Base-by-base conservation (phyloP, 768 basidiomycete species). In the Pleurotus sapidus region DNA sequence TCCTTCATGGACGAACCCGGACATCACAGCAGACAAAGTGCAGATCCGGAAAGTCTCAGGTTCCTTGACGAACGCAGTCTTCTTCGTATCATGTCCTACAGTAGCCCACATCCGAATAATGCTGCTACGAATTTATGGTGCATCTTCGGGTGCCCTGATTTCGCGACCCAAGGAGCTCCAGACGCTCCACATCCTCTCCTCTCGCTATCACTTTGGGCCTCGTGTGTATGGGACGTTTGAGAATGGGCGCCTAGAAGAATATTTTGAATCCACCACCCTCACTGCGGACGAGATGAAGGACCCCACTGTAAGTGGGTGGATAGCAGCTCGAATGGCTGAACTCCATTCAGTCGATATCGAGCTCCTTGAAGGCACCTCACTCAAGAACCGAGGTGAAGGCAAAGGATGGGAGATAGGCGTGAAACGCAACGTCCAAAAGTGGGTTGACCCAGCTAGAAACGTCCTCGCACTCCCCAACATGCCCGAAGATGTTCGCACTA, bases 171-270 rank as follows among this genome's bases (percentile, higher is more conserved):
- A 81, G 59, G 97, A 98, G 69, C 84, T 98, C 30, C 86, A 88
- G 63, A 91, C 87, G 25, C 84, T 99, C 49, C 93, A 98, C 72
- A 76, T 90, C 46, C 87, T 99, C 47, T 96, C 94, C 23, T 91
- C 92, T 8, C 78, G 77, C 58, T 98, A 95, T 72, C 82, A 81
- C 62, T 90, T 99, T 49, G 96, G 95, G 11, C 95, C 97, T 24
- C 83, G 86, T 61, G 84, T 99, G 23, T 93, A 91, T 67, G 97
- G 97, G 46, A 98, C 95, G 1, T 98, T 98, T 71, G 82, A 84
- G 62, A 99, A 98, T 69, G 97, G 97, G 37, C 87, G 97, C 20
- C 76, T 98, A 46, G 97, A 98, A 73, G 89, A 99, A 71, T 97
- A 92, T 72, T 98, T 98, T 69, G 84, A 95, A 59, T 93, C 93